Evolutionary conservation across 202 grass and related monocot species (phyloP), one percentile per base, ranked within the genome.

Genomic region (Saccharum hybrid): DNA sequence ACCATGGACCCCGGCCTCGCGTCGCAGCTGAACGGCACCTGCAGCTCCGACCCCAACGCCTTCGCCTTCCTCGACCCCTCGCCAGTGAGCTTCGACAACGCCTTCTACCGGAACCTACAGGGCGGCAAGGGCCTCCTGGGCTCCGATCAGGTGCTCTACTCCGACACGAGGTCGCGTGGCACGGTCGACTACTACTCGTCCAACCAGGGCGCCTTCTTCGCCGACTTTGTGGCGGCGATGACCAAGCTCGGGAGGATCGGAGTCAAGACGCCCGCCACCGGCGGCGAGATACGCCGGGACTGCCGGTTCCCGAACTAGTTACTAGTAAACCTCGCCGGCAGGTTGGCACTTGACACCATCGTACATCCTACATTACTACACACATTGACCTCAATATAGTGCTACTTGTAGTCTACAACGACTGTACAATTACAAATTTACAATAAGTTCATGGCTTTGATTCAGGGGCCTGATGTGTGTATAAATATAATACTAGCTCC

Each of bases 61-160:
- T 94, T 94, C 49, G 84, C 83, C 8, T 91, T 94, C 84, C 46
- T 94, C 4, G 88, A 94, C 8, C n/a, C 30, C 1, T 19, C 86
- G 18, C 77, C 71, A 0, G 12, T 59, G 4, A 4, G 28, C 16
- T 95, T 95, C 30, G 90, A 95, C 68, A 92, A 88, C 78, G 37
- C 64, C 5, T 92, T 88, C 83, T 95, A 76, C 80, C 10, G 13
- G 49, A 84, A 71, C 66, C 76, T 94, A 23, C 90, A 88, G 42
- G 4, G 18, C 1, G 80, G 90, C 42, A 83, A 56, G 76, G 90
- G 90, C 1, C 61, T 94, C 48, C 84, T 94, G n/a, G 45, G 81
- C 41, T 95, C 93, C 8, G 90, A 95, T 41, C 90, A 95, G 85
- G 49, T 84, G 57, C 34, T 95, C 10, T 88, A 87, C 71, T 41